Percentiles rank a stretch among this genome's conserved stretches.
phyloP scores from a whole-genome alignment of 2,329 filamentous ascomycete species.

The Fusarium lyarnte region DNA sequence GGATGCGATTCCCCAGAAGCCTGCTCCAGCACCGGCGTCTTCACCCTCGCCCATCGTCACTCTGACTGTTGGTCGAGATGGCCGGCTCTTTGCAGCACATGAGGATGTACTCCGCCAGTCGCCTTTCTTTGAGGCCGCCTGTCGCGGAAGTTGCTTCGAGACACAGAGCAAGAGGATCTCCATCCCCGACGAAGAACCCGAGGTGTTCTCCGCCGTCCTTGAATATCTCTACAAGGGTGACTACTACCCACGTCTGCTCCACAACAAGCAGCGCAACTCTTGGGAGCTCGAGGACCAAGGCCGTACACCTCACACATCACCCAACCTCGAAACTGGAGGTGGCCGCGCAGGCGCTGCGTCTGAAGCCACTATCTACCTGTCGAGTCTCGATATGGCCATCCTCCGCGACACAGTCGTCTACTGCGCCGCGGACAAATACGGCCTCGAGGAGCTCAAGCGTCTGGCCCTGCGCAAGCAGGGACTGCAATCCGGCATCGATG shows the following conservation, averaged over 20 bases:
- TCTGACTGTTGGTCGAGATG: slow-evolving; percentile 82
- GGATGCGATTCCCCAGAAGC: slow-evolving; percentile 47
- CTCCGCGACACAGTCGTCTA: slow-evolving; percentile 95
- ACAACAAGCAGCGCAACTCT: slow-evolving; percentile 85
- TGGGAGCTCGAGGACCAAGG: slow-evolving; percentile 84
- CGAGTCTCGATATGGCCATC: slow-evolving; percentile 77
- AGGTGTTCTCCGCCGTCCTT: slow-evolving; percentile 91
- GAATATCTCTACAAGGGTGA: slow-evolving; percentile 98
- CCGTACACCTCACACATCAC: slow-evolving; percentile 58
- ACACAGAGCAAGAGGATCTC: slow-evolving; percentile 80
- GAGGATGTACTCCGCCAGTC: slow-evolving; percentile 90
- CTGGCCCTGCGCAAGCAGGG: slow-evolving; percentile 95
- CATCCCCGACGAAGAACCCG: slow-evolving; percentile 81
- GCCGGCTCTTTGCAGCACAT: slow-evolving; percentile 92
- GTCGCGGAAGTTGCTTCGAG: slow-evolving; percentile 78
- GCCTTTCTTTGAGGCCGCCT: slow-evolving; percentile 80
- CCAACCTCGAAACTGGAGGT: slow-evolving; percentile 60
- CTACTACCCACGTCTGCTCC: slow-evolving; percentile 89
- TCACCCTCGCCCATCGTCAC: slow-evolving; percentile 81
- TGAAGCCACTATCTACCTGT: slow-evolving; percentile 72
- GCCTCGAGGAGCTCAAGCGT: slow-evolving; percentile 90
- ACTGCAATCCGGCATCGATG: slow-evolving; percentile 90
- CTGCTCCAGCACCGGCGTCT: slow-evolving; percentile 34
- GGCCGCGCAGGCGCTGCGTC: slow-evolving; percentile 58
- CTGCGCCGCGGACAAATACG: slow-evolving; percentile 90